phyloP scores from a whole-genome alignment of 495 filamentous ascomycete genomes.

The Xylaria palmicola region DNA sequence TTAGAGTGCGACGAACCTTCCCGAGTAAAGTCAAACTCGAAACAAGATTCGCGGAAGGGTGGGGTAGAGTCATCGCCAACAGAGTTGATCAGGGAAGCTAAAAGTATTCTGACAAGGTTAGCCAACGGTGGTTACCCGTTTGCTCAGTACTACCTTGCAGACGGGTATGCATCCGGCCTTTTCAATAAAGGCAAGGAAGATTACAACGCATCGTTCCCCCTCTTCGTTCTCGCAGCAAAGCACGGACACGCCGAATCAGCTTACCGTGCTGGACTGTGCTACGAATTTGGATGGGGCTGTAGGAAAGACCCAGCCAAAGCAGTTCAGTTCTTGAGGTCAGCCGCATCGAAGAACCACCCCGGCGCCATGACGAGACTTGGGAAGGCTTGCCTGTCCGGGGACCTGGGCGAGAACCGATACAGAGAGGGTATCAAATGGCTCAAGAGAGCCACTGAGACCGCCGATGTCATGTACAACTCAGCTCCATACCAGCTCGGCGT shows the following conservation, averaged over 20 bases:
- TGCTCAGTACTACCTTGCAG: conserved; percentile 95
- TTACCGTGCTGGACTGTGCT: conserved; percentile 90
- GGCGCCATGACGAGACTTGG: conserved; percentile 92
- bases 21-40: conserved; percentile 43
- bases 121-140: conserved; percentile 87
- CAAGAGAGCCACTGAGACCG: conserved; percentile 84
- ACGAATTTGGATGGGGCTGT: conserved; percentile 97
- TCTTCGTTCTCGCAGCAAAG: conserved; percentile 92
- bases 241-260: conserved; percentile 96
- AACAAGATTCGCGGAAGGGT: conserved; percentile 42
- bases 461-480: conserved; percentile 87
- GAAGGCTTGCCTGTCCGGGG: conserved; percentile 81
- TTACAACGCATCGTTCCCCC: conserved; percentile 82
- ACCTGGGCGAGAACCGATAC: conserved; percentile 84
- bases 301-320: conserved; percentile 86
- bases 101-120: conserved; percentile 81
- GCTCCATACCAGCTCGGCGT: conserved; percentile 89
- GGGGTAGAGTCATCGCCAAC: conserved; percentile 50
- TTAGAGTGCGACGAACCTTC: conserved; percentile 39
- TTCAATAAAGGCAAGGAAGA: conserved; percentile 93
- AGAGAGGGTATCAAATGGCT: conserved; percentile 96
- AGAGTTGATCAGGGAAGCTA: conserved; percentile 82
- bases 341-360: conserved; percentile 90
- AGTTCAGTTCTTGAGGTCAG: conserved; percentile 85
- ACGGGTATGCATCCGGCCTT: conserved; percentile 90